Evolutionary conservation across 179 eudicot genomes (phyloP), one percentile per base, ranked within the genome.

Genomic region (Beta corolliflora): DNA sequence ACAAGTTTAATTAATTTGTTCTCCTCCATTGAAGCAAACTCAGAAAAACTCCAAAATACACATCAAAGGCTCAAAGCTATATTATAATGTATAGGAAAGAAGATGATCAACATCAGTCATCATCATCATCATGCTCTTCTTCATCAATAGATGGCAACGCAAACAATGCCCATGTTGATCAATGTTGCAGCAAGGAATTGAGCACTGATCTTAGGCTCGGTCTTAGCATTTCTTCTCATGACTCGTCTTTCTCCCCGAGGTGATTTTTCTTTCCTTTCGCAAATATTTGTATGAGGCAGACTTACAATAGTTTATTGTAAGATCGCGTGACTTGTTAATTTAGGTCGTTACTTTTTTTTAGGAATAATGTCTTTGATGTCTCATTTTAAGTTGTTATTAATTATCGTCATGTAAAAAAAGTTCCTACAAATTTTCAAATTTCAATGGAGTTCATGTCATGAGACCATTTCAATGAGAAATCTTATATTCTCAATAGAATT

Each of bases 181-280:
- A 19, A 44, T 70, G 41, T 19, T 46, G 46, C 23, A 61, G 75
- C 21, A 77, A 71, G 66, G 83, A 72, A 61, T 80, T 84, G 81
- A 84, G 81, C 78, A 84, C 78, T 56, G 83, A 84, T 80, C 81
- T 84, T 31, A 80, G 81, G 36, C 71, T 84, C 19, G 83, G 78
- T 77, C 79, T 80, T 31, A 76, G 69, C 61, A 71, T 84, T 80
- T 77, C 83, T 45, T 66, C 82, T 1, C 31, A 52, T 50, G 77
- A 77, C 77, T 70, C 70, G 25, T 59, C 77, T 61, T 82, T 81
- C 70, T 54, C 78, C 36, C 25, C 78, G 61, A 80, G 86, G 86
- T 81, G 76, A 16, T 8, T 59, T 18, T 15, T 64, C 29, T 25
- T 80, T 14, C 4, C 19, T 16, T 61, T 61, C 6, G 0, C 23